Conservation (phyloP, 1,284 basidiomycete genomes). For the Clitocybe nebularis region DNA sequence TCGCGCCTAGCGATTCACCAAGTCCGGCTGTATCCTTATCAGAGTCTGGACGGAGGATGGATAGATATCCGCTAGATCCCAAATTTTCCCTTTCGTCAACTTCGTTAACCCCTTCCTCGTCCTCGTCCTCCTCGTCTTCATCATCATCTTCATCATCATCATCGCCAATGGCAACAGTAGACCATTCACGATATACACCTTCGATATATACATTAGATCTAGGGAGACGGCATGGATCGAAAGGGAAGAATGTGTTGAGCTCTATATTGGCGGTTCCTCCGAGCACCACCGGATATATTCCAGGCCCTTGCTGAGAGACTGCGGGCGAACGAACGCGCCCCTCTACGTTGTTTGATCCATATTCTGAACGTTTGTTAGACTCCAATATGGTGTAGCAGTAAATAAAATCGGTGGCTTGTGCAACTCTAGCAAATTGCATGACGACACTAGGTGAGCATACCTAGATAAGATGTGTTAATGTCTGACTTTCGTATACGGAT, state of each 20-base stretch:
- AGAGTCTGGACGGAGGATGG: slow-evolving; percentile 27
- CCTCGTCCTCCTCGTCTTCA: slow-evolving; percentile 41
- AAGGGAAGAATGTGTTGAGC: slow-evolving; percentile 95
- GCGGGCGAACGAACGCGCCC: slow-evolving; percentile 7
- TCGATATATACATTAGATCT: slow-evolving; percentile 67
- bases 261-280: slow-evolving; percentile 55
- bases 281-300: slow-evolving; percentile 29
- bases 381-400: slow-evolving; percentile 96
- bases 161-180: slow-evolving; percentile 67
- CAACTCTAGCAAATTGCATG: slow-evolving; percentile 90
- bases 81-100: slow-evolving; percentile 8
- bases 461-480: slow-evolving; percentile 33
- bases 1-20: slow-evolving; percentile 65
- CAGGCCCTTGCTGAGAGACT: slow-evolving; percentile 8
- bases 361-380: slow-evolving; percentile 53
- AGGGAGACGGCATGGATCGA: slow-evolving; percentile 94
- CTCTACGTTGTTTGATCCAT: slow-evolving; percentile 19
- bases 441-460: slow-evolving; percentile 90
- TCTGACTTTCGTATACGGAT: not conserved
- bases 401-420: slow-evolving; percentile 87
- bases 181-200: slow-evolving; percentile 74
- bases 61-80: slow-evolving; percentile 22
- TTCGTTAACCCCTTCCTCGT: slow-evolving; percentile 25
- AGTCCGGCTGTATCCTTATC: slow-evolving; percentile 42
- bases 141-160: slow-evolving; percentile 67